A percentile compares a stretch with the other conserved stretches of the same genome.
Conservation (phyloP, 169 alveolate genomes). For the Plasmodium coatneyi region DNA sequence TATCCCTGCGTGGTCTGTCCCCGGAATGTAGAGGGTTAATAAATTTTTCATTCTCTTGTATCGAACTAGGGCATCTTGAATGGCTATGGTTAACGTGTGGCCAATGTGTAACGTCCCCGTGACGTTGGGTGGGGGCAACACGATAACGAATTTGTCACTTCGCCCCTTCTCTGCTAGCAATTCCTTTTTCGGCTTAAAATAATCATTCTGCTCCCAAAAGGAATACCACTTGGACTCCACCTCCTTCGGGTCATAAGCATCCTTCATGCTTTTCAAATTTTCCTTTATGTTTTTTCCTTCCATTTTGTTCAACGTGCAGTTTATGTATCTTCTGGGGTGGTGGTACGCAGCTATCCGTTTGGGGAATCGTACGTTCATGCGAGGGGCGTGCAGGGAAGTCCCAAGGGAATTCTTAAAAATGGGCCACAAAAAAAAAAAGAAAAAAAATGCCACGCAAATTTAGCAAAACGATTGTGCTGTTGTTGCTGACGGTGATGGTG, state of each 20-base stretch:
- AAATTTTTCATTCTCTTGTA: slow-evolving; percentile 97
- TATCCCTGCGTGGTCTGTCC: slow-evolving; percentile 99
- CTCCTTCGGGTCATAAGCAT: slow-evolving; percentile 94
- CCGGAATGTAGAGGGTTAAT: slow-evolving; percentile 98
- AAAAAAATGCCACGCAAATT: neutral
- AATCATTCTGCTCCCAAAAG: slow-evolving; percentile 95
- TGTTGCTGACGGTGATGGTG: neutral
- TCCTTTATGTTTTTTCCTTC: slow-evolving; percentile 31
- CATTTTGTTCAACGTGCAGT: slow-evolving; percentile 17
- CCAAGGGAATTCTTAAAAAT: neutral
- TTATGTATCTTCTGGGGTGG: neutral
- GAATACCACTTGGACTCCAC: slow-evolving; percentile 97
- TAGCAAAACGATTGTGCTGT: neutral
- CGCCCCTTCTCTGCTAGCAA: slow-evolving; percentile 68
- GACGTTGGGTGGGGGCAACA: slow-evolving; percentile 99
- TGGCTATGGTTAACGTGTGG: slow-evolving; percentile 98
- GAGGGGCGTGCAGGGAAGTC: neutral
- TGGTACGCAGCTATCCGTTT: neutral
- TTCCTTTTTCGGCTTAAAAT: slow-evolving; percentile 84
- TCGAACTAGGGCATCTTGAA: slow-evolving; percentile 97
- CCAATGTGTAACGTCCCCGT: slow-evolving; percentile 99
- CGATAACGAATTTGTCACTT: slow-evolving; percentile 92
- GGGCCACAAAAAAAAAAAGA: neutral
- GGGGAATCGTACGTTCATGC: slow-evolving; percentile 3
- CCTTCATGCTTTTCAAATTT: slow-evolving; percentile 82